Conservation (phyloP, 2,329 filamentous ascomycete species). For the Cladophialophora bantiana region DNA sequence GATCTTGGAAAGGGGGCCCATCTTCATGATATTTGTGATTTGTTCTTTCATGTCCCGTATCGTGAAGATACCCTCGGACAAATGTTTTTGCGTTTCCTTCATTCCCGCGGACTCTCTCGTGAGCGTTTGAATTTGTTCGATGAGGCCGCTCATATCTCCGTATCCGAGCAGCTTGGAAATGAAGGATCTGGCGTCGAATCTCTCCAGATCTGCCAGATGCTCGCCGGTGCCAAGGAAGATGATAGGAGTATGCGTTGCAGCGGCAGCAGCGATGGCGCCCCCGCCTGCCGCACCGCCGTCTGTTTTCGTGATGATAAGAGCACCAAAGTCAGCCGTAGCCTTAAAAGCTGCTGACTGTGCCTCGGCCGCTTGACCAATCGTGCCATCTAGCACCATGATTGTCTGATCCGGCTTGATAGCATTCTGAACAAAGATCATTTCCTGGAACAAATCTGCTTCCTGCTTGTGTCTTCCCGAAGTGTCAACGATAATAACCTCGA, state of each 20-base stretch:
- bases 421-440: slow-evolving; percentile 95
- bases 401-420: slow-evolving; percentile 94
- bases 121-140: slow-evolving; percentile 94
- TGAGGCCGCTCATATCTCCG: slow-evolving; percentile 93
- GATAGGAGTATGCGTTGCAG: slow-evolving; percentile 94
- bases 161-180: slow-evolving; percentile 93
- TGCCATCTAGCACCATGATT: slow-evolving; percentile 96
- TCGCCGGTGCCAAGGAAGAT: slow-evolving; percentile 98
- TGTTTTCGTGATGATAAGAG: slow-evolving; percentile 98
- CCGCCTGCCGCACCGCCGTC: slow-evolving; percentile 94
- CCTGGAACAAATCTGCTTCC: slow-evolving; percentile 91
- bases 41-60: slow-evolving; percentile 94
- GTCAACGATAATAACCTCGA: slow-evolving; percentile 98
- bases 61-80: slow-evolving; percentile 94
- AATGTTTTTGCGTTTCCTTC: slow-evolving; percentile 99
- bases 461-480: slow-evolving; percentile 94
- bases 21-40: slow-evolving; percentile 98
- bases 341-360: slow-evolving; percentile 96
- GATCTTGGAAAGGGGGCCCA: slow-evolving; percentile 97
- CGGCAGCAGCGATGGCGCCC: slow-evolving; percentile 96
- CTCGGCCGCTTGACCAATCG: slow-evolving; percentile 95
- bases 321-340: slow-evolving; percentile 93
- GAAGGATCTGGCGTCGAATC: slow-evolving; percentile 91
- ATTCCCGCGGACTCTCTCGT: slow-evolving; percentile 80
- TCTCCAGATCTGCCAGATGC: slow-evolving; percentile 93